Percentiles rank a stretch among this genome's conserved stretches.
Conservation (phyloP, 2,329 filamentous ascomycete species). For the Penicillium sp. region DNA sequence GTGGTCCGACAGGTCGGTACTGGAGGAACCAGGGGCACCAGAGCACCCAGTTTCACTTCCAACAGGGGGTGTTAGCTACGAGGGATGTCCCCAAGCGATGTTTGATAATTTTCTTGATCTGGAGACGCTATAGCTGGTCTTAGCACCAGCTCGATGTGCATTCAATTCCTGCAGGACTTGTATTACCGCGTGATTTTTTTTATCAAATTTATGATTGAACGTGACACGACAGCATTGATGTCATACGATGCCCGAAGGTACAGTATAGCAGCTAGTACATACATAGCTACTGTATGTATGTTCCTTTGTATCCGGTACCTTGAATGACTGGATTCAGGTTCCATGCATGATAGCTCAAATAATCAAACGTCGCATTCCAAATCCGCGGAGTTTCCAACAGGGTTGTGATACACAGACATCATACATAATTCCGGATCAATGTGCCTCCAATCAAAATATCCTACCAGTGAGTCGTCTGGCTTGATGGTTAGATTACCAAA, state of each 20-base stretch:
- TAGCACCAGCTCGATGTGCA: background rate
- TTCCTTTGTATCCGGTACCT: background rate
- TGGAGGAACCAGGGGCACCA: background rate
- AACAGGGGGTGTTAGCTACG: background rate
- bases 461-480: background rate
- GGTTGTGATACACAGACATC: background rate
- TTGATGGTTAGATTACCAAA: background rate
- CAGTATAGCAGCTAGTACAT: background rate
- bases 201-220: background rate
- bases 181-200: background rate
- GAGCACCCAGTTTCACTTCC: constrained; percentile 8
- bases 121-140: background rate
- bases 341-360: background rate
- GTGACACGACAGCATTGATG: constrained; percentile 10
- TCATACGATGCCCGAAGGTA: background rate
- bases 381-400: background rate
- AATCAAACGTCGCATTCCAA: background rate
- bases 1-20: constrained; percentile 24
- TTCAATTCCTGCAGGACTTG: background rate
- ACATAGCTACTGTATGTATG: background rate
- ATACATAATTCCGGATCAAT: background rate
- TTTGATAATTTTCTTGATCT: constrained; percentile 24
- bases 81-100: constrained; percentile 11
- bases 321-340: constrained; percentile 1
- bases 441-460: background rate